Evolutionary conservation across 208 protist genomes (phyloP).

Genomic region (Leishmania amazonensis): DNA sequence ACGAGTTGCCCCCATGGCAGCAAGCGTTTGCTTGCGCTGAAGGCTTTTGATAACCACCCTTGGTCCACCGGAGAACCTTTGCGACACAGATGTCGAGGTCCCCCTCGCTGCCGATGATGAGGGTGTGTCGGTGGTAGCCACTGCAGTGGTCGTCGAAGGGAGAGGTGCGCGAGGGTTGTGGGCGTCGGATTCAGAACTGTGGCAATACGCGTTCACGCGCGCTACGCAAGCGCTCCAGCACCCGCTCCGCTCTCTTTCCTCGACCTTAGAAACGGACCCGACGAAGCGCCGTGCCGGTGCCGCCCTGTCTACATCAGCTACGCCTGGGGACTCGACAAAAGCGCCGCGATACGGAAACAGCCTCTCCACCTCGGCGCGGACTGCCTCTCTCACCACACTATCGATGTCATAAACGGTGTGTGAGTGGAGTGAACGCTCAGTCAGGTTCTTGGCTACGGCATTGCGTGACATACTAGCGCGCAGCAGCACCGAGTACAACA

Average conservation of each 20-base stretch:
- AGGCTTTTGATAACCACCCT: conserved; percentile 2
- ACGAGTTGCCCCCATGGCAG: not conserved
- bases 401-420: conserved; percentile 11
- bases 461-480: not conserved
- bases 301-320: not conserved
- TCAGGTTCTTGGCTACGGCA: not conserved
- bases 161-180: not conserved
- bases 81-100: not conserved
- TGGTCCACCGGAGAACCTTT: not conserved
- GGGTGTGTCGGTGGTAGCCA: not conserved
- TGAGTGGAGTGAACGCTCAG: conserved; percentile 13
- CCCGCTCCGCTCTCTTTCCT: not conserved
- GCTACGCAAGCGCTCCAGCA: conserved; percentile 5
- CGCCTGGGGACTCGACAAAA: conserved; percentile 10
- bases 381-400: not conserved
- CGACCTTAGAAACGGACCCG: not conserved
- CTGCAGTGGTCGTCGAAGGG: not conserved
- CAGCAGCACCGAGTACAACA: conserved; percentile 22
- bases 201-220: not conserved
- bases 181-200: not conserved
- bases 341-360: conserved; percentile 24
- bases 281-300: not conserved
- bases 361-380: conserved; percentile 9
- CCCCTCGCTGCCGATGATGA: not conserved
- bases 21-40: not conserved